phyloP scores from a whole-genome alignment of 306 rosid species.

The Corylus avellana region DNA sequence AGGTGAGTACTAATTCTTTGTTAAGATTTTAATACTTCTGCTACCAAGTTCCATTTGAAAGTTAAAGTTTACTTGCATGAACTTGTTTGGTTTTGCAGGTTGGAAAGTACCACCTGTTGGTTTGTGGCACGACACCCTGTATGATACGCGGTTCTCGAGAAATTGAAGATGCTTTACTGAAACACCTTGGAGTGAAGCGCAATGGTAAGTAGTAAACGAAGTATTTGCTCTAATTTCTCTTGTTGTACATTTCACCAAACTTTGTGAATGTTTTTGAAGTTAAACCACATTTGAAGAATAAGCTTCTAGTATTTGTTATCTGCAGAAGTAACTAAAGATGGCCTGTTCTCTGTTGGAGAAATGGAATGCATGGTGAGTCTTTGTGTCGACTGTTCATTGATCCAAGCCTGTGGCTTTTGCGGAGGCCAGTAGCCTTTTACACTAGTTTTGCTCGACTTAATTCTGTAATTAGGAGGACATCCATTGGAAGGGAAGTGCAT shows the following conservation, averaged over 20 bases:
- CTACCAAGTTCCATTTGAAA: slow-evolving; percentile 11
- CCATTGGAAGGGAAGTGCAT: not conserved
- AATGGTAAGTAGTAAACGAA: slow-evolving; percentile 56
- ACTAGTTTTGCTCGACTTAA: slow-evolving; percentile 21
- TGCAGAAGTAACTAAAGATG: slow-evolving; percentile 97
- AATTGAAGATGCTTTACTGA: slow-evolving; percentile 82
- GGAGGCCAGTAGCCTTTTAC: not conserved
- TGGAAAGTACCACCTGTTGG: slow-evolving; percentile 91
- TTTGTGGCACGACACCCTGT: slow-evolving; percentile 98
- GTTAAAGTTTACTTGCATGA: slow-evolving; percentile 33
- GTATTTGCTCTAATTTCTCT: slow-evolving; percentile 16
- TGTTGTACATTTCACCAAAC: slow-evolving; percentile 1
- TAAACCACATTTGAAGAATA: slow-evolving; percentile 10
- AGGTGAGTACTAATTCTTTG: slow-evolving; percentile 50
- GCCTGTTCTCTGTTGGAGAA: slow-evolving; percentile 97
- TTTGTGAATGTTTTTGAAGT: not conserved
- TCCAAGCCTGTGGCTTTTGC: slow-evolving; percentile 10
- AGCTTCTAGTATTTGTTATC: slow-evolving; percentile 33
- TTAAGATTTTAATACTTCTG: not conserved
- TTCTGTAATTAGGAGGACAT: slow-evolving; percentile 5
- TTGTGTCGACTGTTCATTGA: slow-evolving; percentile 27
- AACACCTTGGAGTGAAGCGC: slow-evolving; percentile 93
- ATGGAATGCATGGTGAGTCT: slow-evolving; percentile 98
- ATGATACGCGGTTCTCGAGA: slow-evolving; percentile 98
- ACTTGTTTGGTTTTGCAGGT: slow-evolving; percentile 61